A percentile compares a stretch with the other conserved stretches of the same genome.
These are phyloP conservation scores for Tylopilus sp. DNA, from an alignment of 1,284 basidiomycete genomes.

Conservation along the genomic window DNA sequence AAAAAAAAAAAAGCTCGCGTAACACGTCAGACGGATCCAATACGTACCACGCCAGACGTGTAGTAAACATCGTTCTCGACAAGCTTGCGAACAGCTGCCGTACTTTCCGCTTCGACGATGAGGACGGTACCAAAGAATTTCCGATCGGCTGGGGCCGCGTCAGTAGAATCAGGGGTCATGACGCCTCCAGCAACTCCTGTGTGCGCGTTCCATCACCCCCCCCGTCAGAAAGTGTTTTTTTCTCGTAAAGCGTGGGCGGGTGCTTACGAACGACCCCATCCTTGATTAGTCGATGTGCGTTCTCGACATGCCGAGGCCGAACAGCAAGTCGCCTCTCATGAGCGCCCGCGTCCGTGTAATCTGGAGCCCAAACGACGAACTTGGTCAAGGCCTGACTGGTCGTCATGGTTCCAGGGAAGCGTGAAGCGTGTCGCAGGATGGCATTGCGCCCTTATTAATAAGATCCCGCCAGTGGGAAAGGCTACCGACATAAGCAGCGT, in stretches of 20 bases:
- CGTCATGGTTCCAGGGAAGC: conserved; percentile 14
- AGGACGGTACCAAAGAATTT: conserved; percentile 50
- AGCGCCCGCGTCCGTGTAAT: conserved; percentile 45
- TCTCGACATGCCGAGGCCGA: conserved; percentile 43
- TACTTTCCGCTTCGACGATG: conserved; percentile 45
- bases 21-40: neutral
- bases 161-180: conserved; percentile 39
- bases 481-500: neutral
- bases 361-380: conserved; percentile 55
- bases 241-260: neutral
- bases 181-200: conserved; percentile 46
- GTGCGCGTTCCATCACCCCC: conserved; percentile 1
- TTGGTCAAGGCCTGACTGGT: conserved; percentile 18
- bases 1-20: conserved; percentile 1
- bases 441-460: neutral
- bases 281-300: conserved; percentile 32
- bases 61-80: conserved; percentile 55
- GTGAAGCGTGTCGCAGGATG: neutral
- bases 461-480: neutral
- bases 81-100: conserved; percentile 44
- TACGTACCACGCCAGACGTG: conserved; percentile 51
- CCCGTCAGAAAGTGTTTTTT: conserved; percentile 8
- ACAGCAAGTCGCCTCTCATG: conserved; percentile 45
- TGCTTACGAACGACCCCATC: conserved; percentile 38
- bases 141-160: conserved; percentile 32